Percentiles rank a stretch among this genome's conserved stretches.
Evolutionary conservation across 495 filamentous ascomycete genomes (phyloP).

Genomic region (Penicillium atrosanguineum): DNA sequence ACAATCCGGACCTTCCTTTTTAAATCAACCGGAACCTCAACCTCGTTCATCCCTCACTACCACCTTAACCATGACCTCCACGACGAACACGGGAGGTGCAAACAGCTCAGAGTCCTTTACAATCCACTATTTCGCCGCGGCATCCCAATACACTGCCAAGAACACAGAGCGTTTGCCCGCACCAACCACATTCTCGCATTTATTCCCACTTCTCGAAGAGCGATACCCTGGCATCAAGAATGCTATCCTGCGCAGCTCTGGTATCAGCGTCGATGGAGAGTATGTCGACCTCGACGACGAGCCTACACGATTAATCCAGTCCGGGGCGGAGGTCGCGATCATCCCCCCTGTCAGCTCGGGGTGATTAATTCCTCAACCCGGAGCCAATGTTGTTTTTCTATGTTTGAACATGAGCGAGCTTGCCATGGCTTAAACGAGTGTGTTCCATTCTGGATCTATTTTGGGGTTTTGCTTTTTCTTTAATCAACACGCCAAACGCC

Average conservation of each 20-base stretch:
- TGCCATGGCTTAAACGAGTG: neutral
- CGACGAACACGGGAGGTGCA: neutral
- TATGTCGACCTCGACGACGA: slow-evolving; percentile 70
- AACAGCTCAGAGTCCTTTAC: slow-evolving; percentile 49
- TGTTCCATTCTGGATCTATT: neutral
- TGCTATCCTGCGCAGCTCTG: slow-evolving; percentile 70
- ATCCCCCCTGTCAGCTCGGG: slow-evolving; percentile 91
- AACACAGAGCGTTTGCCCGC: slow-evolving; percentile 69
- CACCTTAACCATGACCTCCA: neutral
- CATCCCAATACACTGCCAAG: slow-evolving; percentile 69
- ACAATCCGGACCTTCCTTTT: neutral
- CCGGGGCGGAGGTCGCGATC: slow-evolving; percentile 87
- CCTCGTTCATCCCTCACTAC: neutral
- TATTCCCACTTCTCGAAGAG: slow-evolving; percentile 73
- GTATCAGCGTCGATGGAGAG: slow-evolving; percentile 82
- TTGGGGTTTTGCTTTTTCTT: neutral
- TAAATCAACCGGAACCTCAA: neutral
- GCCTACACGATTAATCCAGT: slow-evolving; percentile 53
- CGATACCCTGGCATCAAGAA: slow-evolving; percentile 75
- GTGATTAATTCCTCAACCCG: slow-evolving; percentile 1
- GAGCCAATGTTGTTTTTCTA: too few species aligned
- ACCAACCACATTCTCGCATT: slow-evolving; percentile 61
- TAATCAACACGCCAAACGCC: neutral
- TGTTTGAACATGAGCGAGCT: neutral
- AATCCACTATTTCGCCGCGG: slow-evolving; percentile 84